Conservation (phyloP, 1,139 yeast genomes). For the Lodderomyces metapsilosis region DNA sequence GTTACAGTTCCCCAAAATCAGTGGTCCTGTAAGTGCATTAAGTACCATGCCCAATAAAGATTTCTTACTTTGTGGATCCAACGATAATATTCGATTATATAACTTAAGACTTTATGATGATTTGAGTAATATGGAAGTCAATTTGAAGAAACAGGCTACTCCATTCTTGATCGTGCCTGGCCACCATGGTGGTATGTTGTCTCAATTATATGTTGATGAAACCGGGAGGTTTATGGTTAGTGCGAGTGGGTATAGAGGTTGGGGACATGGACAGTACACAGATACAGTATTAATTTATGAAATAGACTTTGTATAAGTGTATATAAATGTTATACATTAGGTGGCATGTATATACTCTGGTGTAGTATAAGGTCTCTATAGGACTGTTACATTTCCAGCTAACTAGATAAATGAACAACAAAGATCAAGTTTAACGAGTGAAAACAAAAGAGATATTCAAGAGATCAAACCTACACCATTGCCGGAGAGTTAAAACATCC, state of each 20-base stretch:
- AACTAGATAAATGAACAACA: too few relatives aligned
- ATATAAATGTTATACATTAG: too few relatives aligned
- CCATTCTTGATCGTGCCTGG: constrained; percentile 66
- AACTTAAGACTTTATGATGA: constrained; percentile 61
- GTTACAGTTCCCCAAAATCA: constrained; percentile 76
- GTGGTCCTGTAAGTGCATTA: constrained; percentile 89
- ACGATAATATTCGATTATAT: constrained; percentile 84
- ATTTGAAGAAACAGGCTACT: constrained; percentile 42
- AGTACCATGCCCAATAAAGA: constrained; percentile 78
- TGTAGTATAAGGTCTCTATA: too few relatives aligned
- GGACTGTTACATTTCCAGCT: too few relatives aligned
- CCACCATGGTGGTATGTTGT: constrained; percentile 56
- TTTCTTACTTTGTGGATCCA: constrained; percentile 82
- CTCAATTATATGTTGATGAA: constrained; percentile 72
- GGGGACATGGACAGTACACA: constrained; percentile 78
- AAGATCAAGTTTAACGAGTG: too few relatives aligned
- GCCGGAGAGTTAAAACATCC: too few relatives aligned
- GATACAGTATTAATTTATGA: constrained; percentile 83
- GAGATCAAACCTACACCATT: too few relatives aligned
- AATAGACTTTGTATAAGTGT: constrained; percentile 40
- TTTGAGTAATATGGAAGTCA: constrained; percentile 18
- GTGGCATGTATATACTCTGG: too few relatives aligned
- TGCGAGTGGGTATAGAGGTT: constrained; percentile 93
- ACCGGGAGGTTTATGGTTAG: constrained; percentile 85
- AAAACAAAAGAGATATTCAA: too few relatives aligned